Evolutionary conservation across 2,329 filamentous ascomycete genomes (phyloP).

Genomic region (Fonsecaea nubica): DNA sequence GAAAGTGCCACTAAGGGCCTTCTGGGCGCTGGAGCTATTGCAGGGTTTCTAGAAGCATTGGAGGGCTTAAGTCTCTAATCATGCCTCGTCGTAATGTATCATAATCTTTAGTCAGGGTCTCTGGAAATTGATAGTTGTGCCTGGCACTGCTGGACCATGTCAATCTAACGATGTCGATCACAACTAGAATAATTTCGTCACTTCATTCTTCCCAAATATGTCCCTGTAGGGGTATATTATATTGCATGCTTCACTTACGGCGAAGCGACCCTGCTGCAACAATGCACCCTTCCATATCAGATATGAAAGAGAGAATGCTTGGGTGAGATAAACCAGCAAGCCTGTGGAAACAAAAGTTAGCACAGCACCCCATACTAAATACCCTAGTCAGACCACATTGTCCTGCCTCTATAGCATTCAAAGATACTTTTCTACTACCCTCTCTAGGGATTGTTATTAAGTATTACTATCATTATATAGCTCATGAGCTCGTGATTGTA

Average conservation of each 20-base stretch:
- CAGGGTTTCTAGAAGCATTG: slow-evolving; percentile 50
- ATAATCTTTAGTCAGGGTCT: background rate
- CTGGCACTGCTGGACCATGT: background rate
- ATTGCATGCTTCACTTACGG: background rate
- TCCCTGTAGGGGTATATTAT: background rate
- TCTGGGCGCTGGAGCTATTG: slow-evolving; percentile 47
- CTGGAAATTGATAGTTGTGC: background rate
- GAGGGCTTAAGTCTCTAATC: slow-evolving; percentile 44
- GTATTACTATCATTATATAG: too few relatives aligned
- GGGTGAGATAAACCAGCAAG: background rate
- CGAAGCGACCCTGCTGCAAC: background rate
- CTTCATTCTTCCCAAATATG: background rate
- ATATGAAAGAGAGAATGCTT: background rate
- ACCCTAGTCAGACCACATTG: too few relatives aligned
- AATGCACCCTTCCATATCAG: background rate
- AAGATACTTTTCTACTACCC: too few relatives aligned
- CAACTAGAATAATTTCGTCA: background rate
- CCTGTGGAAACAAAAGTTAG: too few relatives aligned
- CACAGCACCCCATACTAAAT: too few relatives aligned
- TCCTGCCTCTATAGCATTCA: too few relatives aligned
- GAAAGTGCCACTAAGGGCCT: slow-evolving; percentile 47
- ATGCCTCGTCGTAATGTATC: slow-evolving; percentile 1
- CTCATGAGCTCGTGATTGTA: too few relatives aligned
- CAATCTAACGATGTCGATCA: background rate
- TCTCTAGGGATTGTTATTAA: too few relatives aligned